A percentile compares a stretch with the other conserved stretches of the same genome.
Evolutionary conservation across 1,139 yeast genomes (phyloP).

Genomic region (Hyphopichia burtonii): DNA sequence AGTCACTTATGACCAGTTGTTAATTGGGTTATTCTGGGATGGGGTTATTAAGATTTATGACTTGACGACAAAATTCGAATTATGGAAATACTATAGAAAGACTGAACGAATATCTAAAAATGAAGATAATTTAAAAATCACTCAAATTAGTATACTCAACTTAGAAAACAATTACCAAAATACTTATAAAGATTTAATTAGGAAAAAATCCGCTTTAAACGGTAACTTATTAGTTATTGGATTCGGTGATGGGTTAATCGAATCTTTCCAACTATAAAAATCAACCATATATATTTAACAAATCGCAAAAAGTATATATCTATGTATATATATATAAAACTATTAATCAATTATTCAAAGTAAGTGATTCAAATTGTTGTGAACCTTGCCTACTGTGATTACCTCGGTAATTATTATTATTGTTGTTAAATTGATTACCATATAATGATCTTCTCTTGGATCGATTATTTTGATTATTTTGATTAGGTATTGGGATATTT

Average conservation of each 20-base stretch:
- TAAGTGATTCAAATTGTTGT: slow-evolving; percentile 3
- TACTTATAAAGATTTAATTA: slow-evolving; percentile 12
- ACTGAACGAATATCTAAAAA: slow-evolving; percentile 2
- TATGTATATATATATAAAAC: background rate
- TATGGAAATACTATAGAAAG: background rate
- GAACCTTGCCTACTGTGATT: slow-evolving; percentile 6
- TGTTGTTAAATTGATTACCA: slow-evolving; percentile 8
- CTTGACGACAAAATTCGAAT: slow-evolving; percentile 7
- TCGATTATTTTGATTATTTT: slow-evolving; percentile 16
- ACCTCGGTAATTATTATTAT: slow-evolving; percentile 2
- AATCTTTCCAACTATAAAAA: slow-evolving; percentile 6
- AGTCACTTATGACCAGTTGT: slow-evolving; percentile 5
- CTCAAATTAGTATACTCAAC: background rate
- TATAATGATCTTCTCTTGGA: slow-evolving; percentile 21
- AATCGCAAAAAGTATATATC: background rate
- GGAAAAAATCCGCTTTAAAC: slow-evolving; percentile 9
- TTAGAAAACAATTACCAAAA: background rate
- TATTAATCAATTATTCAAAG: slow-evolving; percentile 2
- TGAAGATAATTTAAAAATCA: background rate
- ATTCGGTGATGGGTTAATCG: slow-evolving; percentile 40
- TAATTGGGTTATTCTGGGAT: slow-evolving; percentile 41
- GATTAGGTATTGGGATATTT: slow-evolving; percentile 7
- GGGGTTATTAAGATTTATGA: slow-evolving; percentile 30
- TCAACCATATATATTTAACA: background rate
- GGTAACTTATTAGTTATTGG: slow-evolving; percentile 28